Percentiles rank a stretch among this genome's conserved stretches.
Evolutionary conservation across 75 land plant genomes (phyloP).

Genomic region (Selaginella tamariscina): DNA sequence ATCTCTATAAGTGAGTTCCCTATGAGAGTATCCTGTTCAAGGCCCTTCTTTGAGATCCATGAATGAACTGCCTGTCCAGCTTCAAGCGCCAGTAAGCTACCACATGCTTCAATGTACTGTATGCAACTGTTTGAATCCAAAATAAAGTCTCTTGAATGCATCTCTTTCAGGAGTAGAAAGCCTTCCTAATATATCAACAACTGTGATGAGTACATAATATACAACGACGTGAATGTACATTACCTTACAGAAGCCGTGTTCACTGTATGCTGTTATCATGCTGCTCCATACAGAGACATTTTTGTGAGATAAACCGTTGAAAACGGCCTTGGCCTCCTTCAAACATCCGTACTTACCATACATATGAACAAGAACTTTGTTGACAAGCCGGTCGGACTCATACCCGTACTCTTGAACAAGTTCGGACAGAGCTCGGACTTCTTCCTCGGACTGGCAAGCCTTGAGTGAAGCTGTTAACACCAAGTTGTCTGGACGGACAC

Average conservation of each 20-base stretch:
- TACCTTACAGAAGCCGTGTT: neutral
- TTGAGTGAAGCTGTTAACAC: neutral
- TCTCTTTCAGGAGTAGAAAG: neutral
- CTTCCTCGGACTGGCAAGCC: neutral
- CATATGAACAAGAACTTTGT: neutral
- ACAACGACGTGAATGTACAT: no score
- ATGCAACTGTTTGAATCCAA: neutral
- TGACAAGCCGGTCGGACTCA: neutral
- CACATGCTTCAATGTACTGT: neutral
- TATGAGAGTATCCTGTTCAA: conserved; percentile 1
- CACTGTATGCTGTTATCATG: neutral
- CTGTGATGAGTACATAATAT: no score
- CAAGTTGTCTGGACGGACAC: neutral
- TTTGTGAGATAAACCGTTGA: neutral
- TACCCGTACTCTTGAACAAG: neutral
- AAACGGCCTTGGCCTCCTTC: neutral
- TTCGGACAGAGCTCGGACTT: neutral
- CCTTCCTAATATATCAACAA: no score
- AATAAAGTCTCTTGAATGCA: neutral
- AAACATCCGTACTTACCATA: neutral
- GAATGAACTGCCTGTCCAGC: neutral
- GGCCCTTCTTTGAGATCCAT: neutral
- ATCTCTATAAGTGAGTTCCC: conserved; percentile 6
- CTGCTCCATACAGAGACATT: neutral
- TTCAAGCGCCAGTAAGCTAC: neutral